Evolutionary conservation across 1,284 basidiomycete genomes (phyloP).

Genomic region (Leccinum pallidistipes): DNA sequence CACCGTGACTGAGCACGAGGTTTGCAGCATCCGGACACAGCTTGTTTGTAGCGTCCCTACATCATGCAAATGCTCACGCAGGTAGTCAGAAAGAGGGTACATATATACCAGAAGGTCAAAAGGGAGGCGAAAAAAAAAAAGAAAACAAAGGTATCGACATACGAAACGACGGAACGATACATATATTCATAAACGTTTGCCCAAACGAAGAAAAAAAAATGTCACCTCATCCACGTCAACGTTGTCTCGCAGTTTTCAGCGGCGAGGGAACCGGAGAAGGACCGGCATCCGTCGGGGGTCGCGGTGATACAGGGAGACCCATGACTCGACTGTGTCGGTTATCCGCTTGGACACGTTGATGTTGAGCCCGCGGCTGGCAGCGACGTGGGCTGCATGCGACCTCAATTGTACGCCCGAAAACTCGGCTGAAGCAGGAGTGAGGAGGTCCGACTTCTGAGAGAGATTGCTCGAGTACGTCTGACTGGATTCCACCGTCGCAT

Average conservation of each 20-base stretch:
- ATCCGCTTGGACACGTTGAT: conserved; percentile 53
- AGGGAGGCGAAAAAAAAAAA: neutral
- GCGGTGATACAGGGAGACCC: conserved; percentile 64
- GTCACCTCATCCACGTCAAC: conserved; percentile 12
- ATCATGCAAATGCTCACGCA: neutral
- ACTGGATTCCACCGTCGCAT: conserved; percentile 50
- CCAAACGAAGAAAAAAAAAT: neutral
- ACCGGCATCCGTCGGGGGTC: conserved; percentile 37
- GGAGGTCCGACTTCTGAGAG: conserved; percentile 27
- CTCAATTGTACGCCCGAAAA: conserved; percentile 15
- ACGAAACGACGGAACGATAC: conserved; percentile 13
- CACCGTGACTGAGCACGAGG: too few species aligned
- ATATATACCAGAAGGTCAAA: conserved; percentile 18
- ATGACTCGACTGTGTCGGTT: conserved; percentile 61
- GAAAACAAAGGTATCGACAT: conserved; percentile 31
- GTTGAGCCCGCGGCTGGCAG: conserved; percentile 70
- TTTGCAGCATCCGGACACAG: too few species aligned
- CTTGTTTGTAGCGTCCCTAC: too few species aligned
- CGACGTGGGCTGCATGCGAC: conserved; percentile 58
- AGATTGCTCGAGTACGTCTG: conserved; percentile 45
- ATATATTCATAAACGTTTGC: conserved; percentile 13
- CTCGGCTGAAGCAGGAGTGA: conserved; percentile 22
- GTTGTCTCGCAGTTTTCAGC: conserved; percentile 30
- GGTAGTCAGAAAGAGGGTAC: conserved; percentile 9
- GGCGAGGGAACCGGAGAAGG: conserved; percentile 23